These are phyloP conservation scores for Hygrophila difformis DNA, from an alignment of 257 asterid species.

Conservation along the genomic window DNA sequence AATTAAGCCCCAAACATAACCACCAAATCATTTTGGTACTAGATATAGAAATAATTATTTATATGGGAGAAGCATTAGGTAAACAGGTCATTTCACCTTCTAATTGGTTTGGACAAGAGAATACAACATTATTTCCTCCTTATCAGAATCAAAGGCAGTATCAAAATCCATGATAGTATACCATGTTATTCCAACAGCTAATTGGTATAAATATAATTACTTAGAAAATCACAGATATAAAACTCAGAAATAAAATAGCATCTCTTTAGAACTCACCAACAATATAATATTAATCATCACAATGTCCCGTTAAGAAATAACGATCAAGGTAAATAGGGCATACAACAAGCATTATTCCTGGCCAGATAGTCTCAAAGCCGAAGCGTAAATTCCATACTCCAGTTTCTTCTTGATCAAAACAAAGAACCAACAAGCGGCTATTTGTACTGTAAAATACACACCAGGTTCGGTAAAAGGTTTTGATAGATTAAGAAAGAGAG, in stretches of 20 bases:
- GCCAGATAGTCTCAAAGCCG: conserved; percentile 58
- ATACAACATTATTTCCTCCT: conserved; percentile 67
- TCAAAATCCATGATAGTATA: conserved; percentile 76
- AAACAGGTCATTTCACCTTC: conserved; percentile 45
- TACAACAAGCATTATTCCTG: conserved; percentile 82
- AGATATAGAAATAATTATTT: no score
- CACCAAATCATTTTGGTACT: no score
- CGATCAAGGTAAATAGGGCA: conserved; percentile 83
- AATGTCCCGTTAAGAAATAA: conserved; percentile 39
- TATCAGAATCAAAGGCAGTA: conserved; percentile 85
- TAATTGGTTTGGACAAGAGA: conserved; percentile 60
- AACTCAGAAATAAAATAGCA: conserved; percentile 41
- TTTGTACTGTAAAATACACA: conserved; percentile 50
- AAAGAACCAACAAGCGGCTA: conserved; percentile 83
- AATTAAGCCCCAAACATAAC: no score
- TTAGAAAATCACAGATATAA: conserved; percentile 74
- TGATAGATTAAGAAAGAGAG: no score
- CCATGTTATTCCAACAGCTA: conserved; percentile 73
- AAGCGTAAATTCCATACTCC: conserved; percentile 73
- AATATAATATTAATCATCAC: conserved; percentile 9
- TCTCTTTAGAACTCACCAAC: conserved; percentile 17
- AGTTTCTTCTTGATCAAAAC: conserved; percentile 80
- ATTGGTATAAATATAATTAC: conserved; percentile 52
- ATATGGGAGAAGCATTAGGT: conserved; percentile 10
- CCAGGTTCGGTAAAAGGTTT: no score